A percentile compares a stretch with the other conserved stretches of the same genome.
phyloP scores from a whole-genome alignment of 83 land plant species.

The Picea mariana region DNA sequence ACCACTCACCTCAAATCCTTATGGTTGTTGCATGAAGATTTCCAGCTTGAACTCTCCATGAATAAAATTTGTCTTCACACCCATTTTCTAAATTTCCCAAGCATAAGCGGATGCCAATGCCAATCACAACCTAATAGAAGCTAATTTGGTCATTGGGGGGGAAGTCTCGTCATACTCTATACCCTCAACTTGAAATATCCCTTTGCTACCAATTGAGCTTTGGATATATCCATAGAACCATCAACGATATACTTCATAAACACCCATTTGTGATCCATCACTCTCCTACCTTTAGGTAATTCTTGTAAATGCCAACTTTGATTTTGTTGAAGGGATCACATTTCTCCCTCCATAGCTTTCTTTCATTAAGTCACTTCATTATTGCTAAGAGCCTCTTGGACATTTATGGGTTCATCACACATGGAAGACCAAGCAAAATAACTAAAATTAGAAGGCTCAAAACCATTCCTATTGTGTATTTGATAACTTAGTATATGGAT shows the following conservation, averaged over 20 bases:
- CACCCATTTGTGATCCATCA: neutral
- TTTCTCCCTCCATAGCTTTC: neutral
- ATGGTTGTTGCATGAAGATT: no score
- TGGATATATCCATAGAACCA: neutral
- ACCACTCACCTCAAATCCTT: no score
- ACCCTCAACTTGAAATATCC: slow-evolving; percentile 12
- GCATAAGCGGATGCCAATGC: no score
- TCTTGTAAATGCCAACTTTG: neutral
- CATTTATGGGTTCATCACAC: neutral
- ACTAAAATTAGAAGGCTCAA: neutral
- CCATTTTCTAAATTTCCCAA: no score
- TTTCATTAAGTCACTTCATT: neutral
- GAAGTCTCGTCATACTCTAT: no score
- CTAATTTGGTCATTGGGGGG: no score
- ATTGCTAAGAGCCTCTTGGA: neutral
- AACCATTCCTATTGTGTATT: neutral
- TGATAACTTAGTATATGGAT: no score
- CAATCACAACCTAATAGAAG: no score
- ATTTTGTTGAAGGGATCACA: neutral
- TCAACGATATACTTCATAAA: neutral
- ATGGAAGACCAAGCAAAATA: neutral
- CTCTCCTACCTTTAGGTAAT: neutral
- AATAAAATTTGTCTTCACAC: no score
- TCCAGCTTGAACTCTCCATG: no score
- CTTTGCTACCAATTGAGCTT: slow-evolving; percentile 21